phyloP scores from a whole-genome alignment of 352 stramenopile genomes.

The Phytophthora foliorum region DNA sequence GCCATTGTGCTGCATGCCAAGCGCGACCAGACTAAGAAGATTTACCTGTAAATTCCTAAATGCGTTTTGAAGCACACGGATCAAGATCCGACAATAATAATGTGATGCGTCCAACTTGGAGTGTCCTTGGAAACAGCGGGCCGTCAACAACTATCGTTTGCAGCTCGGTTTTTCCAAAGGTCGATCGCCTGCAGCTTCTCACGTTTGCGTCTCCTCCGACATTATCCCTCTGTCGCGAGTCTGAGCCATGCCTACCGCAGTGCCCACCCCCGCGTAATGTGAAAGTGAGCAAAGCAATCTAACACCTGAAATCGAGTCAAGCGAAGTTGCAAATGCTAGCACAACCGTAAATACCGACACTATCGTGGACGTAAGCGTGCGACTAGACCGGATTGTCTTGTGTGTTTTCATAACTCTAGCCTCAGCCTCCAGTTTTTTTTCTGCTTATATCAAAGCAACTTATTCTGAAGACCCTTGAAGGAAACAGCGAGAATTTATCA shows the following conservation, averaged over 20 bases:
- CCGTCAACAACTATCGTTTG: too few relatives aligned
- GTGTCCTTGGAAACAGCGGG: too few relatives aligned
- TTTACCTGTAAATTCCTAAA: slow-evolving; percentile 71
- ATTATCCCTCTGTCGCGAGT: too few relatives aligned
- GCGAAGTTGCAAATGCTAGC: background rate
- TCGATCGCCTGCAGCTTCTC: too few relatives aligned
- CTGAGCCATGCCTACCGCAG: background rate
- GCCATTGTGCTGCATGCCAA: slow-evolving; percentile 70
- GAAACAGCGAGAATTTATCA: background rate
- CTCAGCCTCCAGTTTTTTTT: background rate
- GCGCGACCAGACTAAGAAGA: slow-evolving; percentile 65
- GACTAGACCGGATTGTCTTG: background rate
- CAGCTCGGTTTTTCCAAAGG: too few relatives aligned
- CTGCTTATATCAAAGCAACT: background rate
- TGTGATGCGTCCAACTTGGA: too few relatives aligned
- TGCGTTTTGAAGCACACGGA: too few relatives aligned
- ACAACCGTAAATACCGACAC: background rate
- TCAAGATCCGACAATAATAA: too few relatives aligned
- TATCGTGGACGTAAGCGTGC: background rate
- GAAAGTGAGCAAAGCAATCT: background rate
- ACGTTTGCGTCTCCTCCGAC: too few relatives aligned
- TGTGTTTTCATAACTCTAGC: background rate
- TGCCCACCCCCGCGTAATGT: background rate
- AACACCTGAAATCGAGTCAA: background rate
- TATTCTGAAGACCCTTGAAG: background rate